Base-by-base conservation (phyloP, 306 rosid genomes). In the Rosa chinensis region DNA sequence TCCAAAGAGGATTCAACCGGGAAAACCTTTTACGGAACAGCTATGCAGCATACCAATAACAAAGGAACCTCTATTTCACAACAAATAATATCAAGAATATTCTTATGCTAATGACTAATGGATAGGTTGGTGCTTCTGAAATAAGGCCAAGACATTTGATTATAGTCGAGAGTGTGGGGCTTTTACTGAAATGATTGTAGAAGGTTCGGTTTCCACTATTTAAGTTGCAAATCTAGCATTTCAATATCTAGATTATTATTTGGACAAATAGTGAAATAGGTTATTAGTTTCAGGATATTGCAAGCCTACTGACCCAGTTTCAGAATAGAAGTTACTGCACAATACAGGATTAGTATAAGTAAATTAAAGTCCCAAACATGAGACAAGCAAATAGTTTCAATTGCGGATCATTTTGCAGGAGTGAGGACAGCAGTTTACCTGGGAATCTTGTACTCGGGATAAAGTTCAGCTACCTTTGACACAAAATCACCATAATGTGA, bases 401-500 rank as follows among this genome's bases (percentile, higher is more conserved):
- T 53, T 63, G 44, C 63, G 55, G 66, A 63, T n/a, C 45, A 49
- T 66, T 32, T 73, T 40, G 53, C 25, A 71, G 72, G 45, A 48
- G 39, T 66, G 28, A 14, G 52, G 10, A 87, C 63, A 37, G 53
- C 48, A 77, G 59, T 84, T 86, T 86, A 92, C 99, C 77, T 86
- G 53, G 94, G 89, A 48, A 92, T 82, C 23, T 89, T 86, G 70
- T 82, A 94, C 59, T 89, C 89, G 0, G 99, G 99, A 87, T 87
- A 94, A 70, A 91, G 89, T 70, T 92, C 90, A 77, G 91, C 90
- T 66, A 89, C 97, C 85, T 88, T 94, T 5, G 95, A 90, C 32
- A n/a, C 97, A 75, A 89, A 84, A 80, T 94, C 97, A 55, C 97
- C 94, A 16, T 91, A 94, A 86, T 89, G 94, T 79, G 94, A 83